These are phyloP conservation scores for Lactifluus hygrophoroides DNA, from an alignment of 768 basidiomycete genomes.

Conservation along the genomic window DNA sequence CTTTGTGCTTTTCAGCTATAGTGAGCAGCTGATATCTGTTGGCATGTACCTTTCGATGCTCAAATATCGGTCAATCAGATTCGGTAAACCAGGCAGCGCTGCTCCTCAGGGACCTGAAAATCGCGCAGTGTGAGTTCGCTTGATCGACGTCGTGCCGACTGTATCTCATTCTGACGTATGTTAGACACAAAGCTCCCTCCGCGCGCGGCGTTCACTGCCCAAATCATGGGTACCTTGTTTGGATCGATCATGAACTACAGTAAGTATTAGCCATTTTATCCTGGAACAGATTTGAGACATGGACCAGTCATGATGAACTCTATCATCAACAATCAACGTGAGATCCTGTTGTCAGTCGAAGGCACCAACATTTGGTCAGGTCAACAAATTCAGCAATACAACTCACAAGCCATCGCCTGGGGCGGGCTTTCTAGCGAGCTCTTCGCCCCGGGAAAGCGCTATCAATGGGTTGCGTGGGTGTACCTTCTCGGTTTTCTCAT, in stretches of 20 bases:
- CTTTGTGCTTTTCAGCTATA: constrained; percentile 42
- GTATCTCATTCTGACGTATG: not conserved
- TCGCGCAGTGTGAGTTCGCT: constrained; percentile 32
- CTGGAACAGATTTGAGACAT: constrained; percentile 14
- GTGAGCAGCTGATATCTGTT: constrained; percentile 21
- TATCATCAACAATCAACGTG: constrained; percentile 43
- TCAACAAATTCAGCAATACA: constrained; percentile 42
- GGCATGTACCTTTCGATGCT: not conserved
- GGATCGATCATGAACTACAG: constrained; percentile 33
- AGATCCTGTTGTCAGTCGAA: constrained; percentile 44
- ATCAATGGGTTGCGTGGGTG: constrained; percentile 42
- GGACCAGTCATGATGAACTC: constrained; percentile 45
- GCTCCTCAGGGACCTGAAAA: constrained; percentile 41
- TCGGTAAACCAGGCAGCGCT: constrained; percentile 37
- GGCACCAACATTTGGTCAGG: constrained; percentile 48
- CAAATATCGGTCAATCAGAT: constrained; percentile 18
- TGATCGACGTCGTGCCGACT: not conserved
- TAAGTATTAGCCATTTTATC: not conserved
- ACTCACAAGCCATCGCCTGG: constrained; percentile 45
- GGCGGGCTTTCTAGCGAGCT: constrained; percentile 29
- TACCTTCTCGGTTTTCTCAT: constrained; percentile 41
- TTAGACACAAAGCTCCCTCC: constrained; percentile 40
- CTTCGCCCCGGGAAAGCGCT: constrained; percentile 23
- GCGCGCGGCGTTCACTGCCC: constrained; percentile 42
- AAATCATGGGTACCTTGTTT: constrained; percentile 40